Evolutionary conservation across 177 flowering plant genomes (phyloP).

Genomic region (Vitis hybrid): DNA sequence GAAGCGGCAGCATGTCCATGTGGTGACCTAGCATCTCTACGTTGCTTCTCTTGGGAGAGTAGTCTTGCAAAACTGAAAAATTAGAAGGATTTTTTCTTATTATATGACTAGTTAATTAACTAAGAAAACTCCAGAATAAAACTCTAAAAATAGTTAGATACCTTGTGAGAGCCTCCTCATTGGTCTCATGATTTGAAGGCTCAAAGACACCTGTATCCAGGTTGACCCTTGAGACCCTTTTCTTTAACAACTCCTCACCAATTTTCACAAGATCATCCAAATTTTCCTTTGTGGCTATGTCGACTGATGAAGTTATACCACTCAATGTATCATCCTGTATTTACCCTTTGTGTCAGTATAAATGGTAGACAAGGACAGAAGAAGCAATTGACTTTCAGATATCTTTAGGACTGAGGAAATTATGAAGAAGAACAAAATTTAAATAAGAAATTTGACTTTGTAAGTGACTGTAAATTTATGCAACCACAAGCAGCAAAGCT

Average conservation of each 20-base stretch:
- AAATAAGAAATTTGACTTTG: neutral
- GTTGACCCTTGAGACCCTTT: conserved; percentile 37
- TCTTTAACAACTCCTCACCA: conserved; percentile 14
- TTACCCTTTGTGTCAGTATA: too few relatives aligned
- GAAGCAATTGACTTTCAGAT: too few relatives aligned
- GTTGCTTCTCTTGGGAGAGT: conserved; percentile 41
- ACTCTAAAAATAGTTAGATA: conserved; percentile 4
- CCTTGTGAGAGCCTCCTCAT: conserved; percentile 44
- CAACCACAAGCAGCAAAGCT: neutral
- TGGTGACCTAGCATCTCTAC: conserved; percentile 34
- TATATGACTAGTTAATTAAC: too few relatives aligned
- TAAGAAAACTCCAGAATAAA: too few relatives aligned
- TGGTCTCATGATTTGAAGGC: conserved; percentile 24
- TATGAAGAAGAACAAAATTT: too few relatives aligned
- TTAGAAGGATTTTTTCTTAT: neutral
- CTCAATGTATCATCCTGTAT: too few relatives aligned
- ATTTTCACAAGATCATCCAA: too few relatives aligned
- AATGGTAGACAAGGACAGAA: too few relatives aligned
- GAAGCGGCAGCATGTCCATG: conserved; percentile 6
- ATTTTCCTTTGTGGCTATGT: too few relatives aligned
- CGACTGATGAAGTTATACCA: too few relatives aligned
- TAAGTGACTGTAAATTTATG: neutral
- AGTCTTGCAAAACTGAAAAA: conserved; percentile 39
- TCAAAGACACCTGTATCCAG: conserved; percentile 31
- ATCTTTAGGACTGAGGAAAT: too few relatives aligned